phyloP scores from a whole-genome alignment of 2,329 filamentous ascomycete genomes.

The Cercospora nicotianae region DNA sequence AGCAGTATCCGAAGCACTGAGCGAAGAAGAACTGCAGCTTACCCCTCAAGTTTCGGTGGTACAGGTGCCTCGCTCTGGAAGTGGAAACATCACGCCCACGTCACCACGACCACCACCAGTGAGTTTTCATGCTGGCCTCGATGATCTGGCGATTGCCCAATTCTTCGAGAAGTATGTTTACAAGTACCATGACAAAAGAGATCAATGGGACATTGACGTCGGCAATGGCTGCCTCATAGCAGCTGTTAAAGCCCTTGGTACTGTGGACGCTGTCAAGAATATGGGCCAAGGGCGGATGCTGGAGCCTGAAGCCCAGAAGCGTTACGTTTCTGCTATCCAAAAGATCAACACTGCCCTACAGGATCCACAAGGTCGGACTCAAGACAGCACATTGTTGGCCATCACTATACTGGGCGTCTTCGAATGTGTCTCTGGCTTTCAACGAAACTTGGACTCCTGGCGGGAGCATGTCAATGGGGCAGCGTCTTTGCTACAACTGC shows the following conservation, averaged over 20 bases:
- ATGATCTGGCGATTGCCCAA: conserved; percentile 17
- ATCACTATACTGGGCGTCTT: conserved; percentile 61
- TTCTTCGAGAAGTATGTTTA: conserved; percentile 23
- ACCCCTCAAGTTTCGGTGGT: conserved; percentile 1
- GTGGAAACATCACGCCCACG: neutral
- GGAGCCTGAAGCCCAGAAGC: conserved; percentile 18
- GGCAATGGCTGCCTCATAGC: conserved; percentile 21
- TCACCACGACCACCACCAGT: conserved; percentile 3
- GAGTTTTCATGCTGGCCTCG: conserved; percentile 6
- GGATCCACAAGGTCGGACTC: conserved; percentile 12
- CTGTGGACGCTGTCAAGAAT: conserved; percentile 15
- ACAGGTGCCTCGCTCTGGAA: neutral
- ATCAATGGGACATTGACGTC: conserved; percentile 19
- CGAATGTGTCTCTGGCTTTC: conserved; percentile 66
- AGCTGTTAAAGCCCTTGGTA: conserved; percentile 17
- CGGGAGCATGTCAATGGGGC: conserved; percentile 36
- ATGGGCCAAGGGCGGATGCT: conserved; percentile 8
- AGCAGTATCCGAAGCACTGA: neutral
- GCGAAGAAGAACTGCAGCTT: neutral
- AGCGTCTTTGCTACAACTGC: conserved; percentile 21
- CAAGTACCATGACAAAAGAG: conserved; percentile 19
- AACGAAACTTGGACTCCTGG: conserved; percentile 59
- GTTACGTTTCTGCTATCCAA: conserved; percentile 20
- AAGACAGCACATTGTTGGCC: conserved; percentile 19
- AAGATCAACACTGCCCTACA: conserved; percentile 17